phyloP scores from a whole-genome alignment of 805 yeast genomes.

The Saccharomycodes ludwigii region DNA sequence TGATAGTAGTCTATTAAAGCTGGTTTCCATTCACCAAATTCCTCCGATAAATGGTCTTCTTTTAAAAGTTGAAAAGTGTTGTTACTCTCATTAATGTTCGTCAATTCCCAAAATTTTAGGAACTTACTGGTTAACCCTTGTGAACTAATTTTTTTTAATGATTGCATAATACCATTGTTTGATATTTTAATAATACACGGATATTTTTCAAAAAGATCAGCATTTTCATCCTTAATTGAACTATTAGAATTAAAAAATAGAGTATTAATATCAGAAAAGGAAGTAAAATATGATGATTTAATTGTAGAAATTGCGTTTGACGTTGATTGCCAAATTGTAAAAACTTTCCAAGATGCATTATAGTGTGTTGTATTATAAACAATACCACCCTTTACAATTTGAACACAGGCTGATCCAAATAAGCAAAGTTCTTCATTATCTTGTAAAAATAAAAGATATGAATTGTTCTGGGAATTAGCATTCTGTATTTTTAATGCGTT shows the following conservation, averaged over 20 bases:
- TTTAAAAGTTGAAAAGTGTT: slow-evolving; percentile 2
- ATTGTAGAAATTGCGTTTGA: slow-evolving; percentile 18
- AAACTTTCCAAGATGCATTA: slow-evolving; percentile 14
- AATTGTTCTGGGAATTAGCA: not conserved
- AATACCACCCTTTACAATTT: slow-evolving; percentile 22
- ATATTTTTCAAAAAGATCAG: slow-evolving; percentile 12
- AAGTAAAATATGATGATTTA: slow-evolving; percentile 20
- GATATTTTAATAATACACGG: slow-evolving; percentile 14
- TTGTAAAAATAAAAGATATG: slow-evolving; percentile 11
- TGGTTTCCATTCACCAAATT: too few species aligned
- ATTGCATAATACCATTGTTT: not conserved
- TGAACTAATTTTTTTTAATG: too few species aligned
- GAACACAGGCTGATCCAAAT: slow-evolving; percentile 18
- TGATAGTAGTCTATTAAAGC: too few species aligned
- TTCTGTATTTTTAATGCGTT: too few species aligned
- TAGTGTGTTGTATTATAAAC: slow-evolving; percentile 20
- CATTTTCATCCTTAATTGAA: not conserved
- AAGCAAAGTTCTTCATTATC: slow-evolving; percentile 15
- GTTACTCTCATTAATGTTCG: not conserved
- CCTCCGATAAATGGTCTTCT: too few species aligned
- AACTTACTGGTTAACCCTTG: not conserved
- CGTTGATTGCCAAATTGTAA: slow-evolving; percentile 19
- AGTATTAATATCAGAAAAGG: not conserved
- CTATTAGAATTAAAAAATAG: not conserved
- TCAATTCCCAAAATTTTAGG: not conserved